phyloP scores from a whole-genome alignment of 192 early-diverging fungal species.

The Phycomyces nitens region DNA sequence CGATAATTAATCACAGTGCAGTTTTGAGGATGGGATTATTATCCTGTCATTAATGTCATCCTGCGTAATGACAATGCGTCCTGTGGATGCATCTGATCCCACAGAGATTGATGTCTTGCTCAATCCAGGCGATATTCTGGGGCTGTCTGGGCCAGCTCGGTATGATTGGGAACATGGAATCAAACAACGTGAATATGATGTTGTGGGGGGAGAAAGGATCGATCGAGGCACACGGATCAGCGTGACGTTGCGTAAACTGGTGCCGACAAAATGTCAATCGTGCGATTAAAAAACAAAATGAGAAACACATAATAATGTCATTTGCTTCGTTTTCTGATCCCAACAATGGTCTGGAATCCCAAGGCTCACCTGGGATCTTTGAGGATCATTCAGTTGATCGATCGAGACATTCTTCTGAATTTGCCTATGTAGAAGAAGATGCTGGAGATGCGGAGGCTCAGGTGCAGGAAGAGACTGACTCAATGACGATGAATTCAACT shows the following conservation, averaged over 20 bases:
- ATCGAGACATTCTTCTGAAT: too few relatives aligned
- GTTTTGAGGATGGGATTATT: constrained; percentile 51
- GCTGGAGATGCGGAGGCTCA: not conserved
- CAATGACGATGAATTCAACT: not conserved
- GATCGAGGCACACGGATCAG: constrained; percentile 44
- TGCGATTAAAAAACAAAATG: too few relatives aligned
- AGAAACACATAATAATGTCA: too few relatives aligned
- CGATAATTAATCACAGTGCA: too few relatives aligned
- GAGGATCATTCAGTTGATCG: too few relatives aligned
- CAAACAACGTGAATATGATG: constrained; percentile 31
- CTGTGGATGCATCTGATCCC: constrained; percentile 10
- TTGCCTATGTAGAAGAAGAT: too few relatives aligned
- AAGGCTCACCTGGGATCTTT: too few relatives aligned
- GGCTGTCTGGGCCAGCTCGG: constrained; percentile 37
- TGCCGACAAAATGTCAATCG: not conserved
- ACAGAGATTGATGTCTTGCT: constrained; percentile 27
- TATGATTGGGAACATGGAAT: constrained; percentile 53
- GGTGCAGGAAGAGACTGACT: not conserved
- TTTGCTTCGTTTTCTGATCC: too few relatives aligned
- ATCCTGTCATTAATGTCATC: constrained; percentile 45
- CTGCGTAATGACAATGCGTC: constrained; percentile 48
- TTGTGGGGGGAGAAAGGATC: constrained; percentile 25
- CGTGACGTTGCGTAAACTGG: constrained; percentile 40
- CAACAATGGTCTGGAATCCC: too few relatives aligned
- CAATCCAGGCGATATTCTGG: constrained; percentile 41